These are phyloP conservation scores for Pezicula carpinea DNA, from an alignment of 2,329 filamentous ascomycete species.

Conservation along the genomic window DNA sequence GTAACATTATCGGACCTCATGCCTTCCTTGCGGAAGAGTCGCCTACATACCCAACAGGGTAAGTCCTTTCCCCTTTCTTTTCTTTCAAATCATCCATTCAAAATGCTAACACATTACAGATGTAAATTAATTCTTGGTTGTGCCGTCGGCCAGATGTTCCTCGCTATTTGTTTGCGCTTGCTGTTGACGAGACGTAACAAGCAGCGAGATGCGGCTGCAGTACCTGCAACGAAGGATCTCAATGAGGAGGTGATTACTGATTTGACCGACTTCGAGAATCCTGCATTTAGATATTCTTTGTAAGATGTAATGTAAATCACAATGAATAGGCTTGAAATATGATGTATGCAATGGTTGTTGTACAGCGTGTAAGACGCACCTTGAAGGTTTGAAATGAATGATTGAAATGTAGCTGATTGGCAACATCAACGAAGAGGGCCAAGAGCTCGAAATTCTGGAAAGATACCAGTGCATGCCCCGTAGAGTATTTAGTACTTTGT, in stretches of 20 bases:
- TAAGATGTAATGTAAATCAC: slow-evolving; percentile 2
- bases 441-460: too few species aligned
- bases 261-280: slow-evolving; percentile 35
- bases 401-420: too few species aligned
- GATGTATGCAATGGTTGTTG: too few species aligned
- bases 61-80: too few species aligned
- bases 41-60: slow-evolving; percentile 44
- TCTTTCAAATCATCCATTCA: too few species aligned
- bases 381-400: too few species aligned
- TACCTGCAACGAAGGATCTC: slow-evolving; percentile 6
- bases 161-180: slow-evolving; percentile 31
- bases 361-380: too few species aligned
- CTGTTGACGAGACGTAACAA: slow-evolving; percentile 35
- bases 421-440: too few species aligned
- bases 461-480: too few species aligned
- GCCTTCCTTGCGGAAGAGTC: slow-evolving; percentile 50
- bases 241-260: slow-evolving; percentile 30
- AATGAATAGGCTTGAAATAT: too few species aligned
- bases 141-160: slow-evolving; percentile 35
- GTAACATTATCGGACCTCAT: slow-evolving; percentile 41
- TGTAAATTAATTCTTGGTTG: slow-evolving; percentile 46
- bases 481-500: too few species aligned
- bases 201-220: slow-evolving; percentile 30
- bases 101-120: too few species aligned
- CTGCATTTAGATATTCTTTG: slow-evolving; percentile 12